Evolutionary conservation across 106 monocot genomes (phyloP), one percentile per base, ranked within the genome.

Genomic region (Dendrobium catenatum): DNA sequence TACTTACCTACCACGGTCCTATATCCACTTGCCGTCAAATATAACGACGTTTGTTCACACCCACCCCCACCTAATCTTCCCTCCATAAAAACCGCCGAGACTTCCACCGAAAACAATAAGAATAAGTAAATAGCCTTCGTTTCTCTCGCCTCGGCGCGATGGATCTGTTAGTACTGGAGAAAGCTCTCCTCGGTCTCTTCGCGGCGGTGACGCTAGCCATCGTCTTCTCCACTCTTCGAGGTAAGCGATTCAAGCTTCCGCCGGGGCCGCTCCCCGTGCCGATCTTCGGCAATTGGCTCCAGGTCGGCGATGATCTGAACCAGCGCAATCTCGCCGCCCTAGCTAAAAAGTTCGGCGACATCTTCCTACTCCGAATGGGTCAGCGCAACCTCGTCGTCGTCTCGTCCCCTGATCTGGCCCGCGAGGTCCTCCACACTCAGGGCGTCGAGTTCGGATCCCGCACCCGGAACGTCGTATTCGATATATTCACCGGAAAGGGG

Each of bases 371-470:
- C 48, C 85, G 85, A 4, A 84, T 90, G 87, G 87, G 89, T 2
- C 82, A 82, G 54, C 85, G 89, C 43, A 85, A 90, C 78, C 80
- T 90, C 4, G 87, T 87, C 2, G 87, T 83, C 26, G 87, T 90
- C 81, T 90, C 90, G 16, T 87, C 87, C 3, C 87, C 90, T 33
- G 44, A 80, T 3, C 85, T 90, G 31, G 90, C 90, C 31, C 82
- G 80, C 17, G 90, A 87, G 48, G 90, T 87, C 55, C 85, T 90
- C 70, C 90, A 90, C 85, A 85, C 90, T 9, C 87, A 87, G 70
- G 90, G 90, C 20, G 88, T 88, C 37, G 90, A 90, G 82, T 90
- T 90, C 72, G 90, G 90, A 24, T 90, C 90, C 68, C 83, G 90
- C 67, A 83, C 88, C 29, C 80, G 87, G 27, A 90, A 90, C 81